phyloP scores from a whole-genome alignment of 768 basidiomycete genomes.

The Hygrocybe punicea region DNA sequence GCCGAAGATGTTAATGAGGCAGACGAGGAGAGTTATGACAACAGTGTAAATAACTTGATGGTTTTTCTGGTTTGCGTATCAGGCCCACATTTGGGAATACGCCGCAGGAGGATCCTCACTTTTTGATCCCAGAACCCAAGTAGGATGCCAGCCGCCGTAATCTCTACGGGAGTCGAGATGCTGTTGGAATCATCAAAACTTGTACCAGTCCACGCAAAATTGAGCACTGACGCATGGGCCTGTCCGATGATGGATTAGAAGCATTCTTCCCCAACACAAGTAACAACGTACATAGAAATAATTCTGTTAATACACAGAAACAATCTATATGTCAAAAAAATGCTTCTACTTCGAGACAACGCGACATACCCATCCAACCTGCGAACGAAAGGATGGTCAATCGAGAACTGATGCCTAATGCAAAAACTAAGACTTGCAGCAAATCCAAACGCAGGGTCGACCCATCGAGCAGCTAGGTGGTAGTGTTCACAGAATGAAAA shows the following conservation, averaged over 20 bases:
- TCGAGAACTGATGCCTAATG: neutral
- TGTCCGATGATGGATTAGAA: neutral
- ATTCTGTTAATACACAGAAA: slow-evolving; percentile 27
- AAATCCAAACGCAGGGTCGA: slow-evolving; percentile 59
- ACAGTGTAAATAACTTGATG: slow-evolving; percentile 59
- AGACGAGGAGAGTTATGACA: slow-evolving; percentile 53
- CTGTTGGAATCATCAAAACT: slow-evolving; percentile 12
- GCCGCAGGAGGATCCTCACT: slow-evolving; percentile 30
- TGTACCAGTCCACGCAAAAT: too few species aligned
- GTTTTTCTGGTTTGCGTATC: slow-evolving; percentile 30
- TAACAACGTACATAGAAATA: slow-evolving; percentile 34
- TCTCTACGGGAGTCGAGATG: slow-evolving; percentile 70
- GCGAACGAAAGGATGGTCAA: neutral
- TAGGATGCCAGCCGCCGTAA: slow-evolving; percentile 67
- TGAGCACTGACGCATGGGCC: slow-evolving; percentile 4
- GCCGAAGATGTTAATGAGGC: slow-evolving; percentile 67
- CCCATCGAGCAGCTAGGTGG: slow-evolving; percentile 49
- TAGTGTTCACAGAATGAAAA: neutral
- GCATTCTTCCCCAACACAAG: too few species aligned
- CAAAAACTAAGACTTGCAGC: slow-evolving; percentile 28
- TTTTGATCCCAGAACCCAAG: slow-evolving; percentile 70
- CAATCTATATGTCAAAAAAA: neutral
- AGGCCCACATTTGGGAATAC: neutral
- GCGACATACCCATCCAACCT: slow-evolving; percentile 46
- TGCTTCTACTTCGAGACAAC: neutral